Evolutionary conservation across 2,329 filamentous ascomycete species (phyloP), one percentile per base, ranked within the genome.

Genomic region (Clonostachys sp.): DNA sequence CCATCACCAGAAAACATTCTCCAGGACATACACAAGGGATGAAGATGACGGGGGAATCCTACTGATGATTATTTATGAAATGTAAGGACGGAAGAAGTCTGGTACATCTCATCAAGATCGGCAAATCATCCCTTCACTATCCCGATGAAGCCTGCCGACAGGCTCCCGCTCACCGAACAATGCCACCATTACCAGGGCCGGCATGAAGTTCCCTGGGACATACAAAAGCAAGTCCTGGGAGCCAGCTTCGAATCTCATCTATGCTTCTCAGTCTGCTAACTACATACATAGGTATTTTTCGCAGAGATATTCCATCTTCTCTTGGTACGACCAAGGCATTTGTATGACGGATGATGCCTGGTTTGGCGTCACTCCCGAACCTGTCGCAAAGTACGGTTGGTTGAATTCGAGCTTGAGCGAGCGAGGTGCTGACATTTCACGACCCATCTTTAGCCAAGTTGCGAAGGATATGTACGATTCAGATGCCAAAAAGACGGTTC

Each of bases 311-410:
- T 86, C 84, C 45, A 88, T 99, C 54, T 99, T 95, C 68, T 85
- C 86, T 14, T 79, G 78, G 57, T 99, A 96, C 62, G 86, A 96
- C 62, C 79, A 91, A 49, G 92, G 91, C 47, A 80, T 99, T 55
- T 86, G 84, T 74, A 83, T 99, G 76, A 99, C 95, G 1, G 85
- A 95, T 63, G 86, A 92, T 68, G 87, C 91, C 46, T 99, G 94
- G 94, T 99, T 94, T 64, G 94, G 91, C 47, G 91, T 97, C 8
- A 99, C 95, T 0, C 91, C 94, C 13, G 92, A 99, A 65, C 87
- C 89, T 5, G 82, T 99, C 30, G 94, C 94, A 50, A 83, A 78
- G 89, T 94, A 73, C 58, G 75, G 70, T 30, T 30, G 24, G 24
- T 16, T n/a, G 12, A 42, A 24, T 14, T 14, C n/a, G 20, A 12